Percentiles rank a stretch among this genome's conserved stretches.
These are phyloP conservation scores for Peronospora farinosa DNA, from an alignment of 352 stramenopile genomes.

Conservation along the genomic window DNA sequence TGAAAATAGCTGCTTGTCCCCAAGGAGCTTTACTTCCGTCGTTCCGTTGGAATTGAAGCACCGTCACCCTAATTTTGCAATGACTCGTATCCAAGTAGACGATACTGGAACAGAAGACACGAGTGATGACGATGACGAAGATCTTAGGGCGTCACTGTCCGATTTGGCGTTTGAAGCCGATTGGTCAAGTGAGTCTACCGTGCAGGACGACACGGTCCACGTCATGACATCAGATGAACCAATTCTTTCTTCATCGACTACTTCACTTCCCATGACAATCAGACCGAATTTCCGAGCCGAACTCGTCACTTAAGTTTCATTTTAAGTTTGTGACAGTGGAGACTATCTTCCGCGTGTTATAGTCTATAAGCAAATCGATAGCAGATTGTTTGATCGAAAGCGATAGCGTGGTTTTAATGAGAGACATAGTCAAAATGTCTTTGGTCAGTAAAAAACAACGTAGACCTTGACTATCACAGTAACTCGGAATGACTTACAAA, in stretches of 20 bases:
- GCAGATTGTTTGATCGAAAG: not conserved
- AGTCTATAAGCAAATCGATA: too few species aligned
- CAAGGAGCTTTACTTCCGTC: conserved; percentile 22
- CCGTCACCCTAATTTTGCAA: conserved; percentile 19
- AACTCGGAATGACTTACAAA: too few species aligned
- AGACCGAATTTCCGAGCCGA: conserved; percentile 11
- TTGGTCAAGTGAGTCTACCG: conserved; percentile 41
- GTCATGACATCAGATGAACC: conserved; percentile 10
- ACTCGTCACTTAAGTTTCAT: conserved; percentile 19
- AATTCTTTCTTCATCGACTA: conserved; percentile 5
- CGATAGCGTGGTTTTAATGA: too few species aligned
- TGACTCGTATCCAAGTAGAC: conserved; percentile 13
- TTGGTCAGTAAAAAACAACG: too few species aligned
- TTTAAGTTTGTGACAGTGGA: conserved; percentile 23
- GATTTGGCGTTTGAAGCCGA: conserved; percentile 75
- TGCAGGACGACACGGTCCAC: conserved; percentile 10
- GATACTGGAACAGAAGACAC: conserved; percentile 17
- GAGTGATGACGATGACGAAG: conserved; percentile 22
- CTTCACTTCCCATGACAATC: conserved; percentile 8
- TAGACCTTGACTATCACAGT: too few species aligned
- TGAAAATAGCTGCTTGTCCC: conserved; percentile 27
- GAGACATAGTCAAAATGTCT: too few species aligned
- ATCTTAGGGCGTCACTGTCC: conserved; percentile 44
- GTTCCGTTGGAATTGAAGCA: conserved; percentile 57
- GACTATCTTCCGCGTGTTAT: conserved; percentile 8